Evolutionary conservation across 371 early-diverging fungal species (phyloP).

Genomic region (Mortierella sp.): DNA sequence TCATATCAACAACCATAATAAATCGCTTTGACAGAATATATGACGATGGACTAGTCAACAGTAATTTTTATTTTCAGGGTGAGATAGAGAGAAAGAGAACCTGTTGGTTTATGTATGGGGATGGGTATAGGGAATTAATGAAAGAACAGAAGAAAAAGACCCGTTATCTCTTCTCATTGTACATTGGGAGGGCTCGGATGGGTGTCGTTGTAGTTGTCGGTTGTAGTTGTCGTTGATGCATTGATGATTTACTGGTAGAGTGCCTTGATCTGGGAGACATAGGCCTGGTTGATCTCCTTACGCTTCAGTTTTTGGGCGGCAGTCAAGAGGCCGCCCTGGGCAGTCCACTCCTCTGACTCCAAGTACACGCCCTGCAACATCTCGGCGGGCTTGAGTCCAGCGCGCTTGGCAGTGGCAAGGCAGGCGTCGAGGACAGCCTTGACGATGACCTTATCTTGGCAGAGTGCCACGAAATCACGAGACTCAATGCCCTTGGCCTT

Average conservation of each 20-base stretch:
- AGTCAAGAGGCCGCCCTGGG: constrained; percentile 87
- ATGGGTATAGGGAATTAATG: constrained; percentile 15
- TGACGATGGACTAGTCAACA: too few relatives aligned
- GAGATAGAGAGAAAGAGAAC: constrained; percentile 11
- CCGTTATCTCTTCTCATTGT: constrained; percentile 19
- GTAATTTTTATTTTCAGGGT: too few relatives aligned
- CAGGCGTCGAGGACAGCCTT: constrained; percentile 60
- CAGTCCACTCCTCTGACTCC: constrained; percentile 87
- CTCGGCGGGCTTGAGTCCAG: constrained; percentile 82
- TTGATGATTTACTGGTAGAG: too few relatives aligned
- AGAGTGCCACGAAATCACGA: constrained; percentile 59
- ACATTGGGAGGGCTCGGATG: not conserved
- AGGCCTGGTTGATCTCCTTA: constrained; percentile 73
- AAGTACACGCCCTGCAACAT: constrained; percentile 75
- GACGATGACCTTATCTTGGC: constrained; percentile 57
- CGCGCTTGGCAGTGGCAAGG: constrained; percentile 62
- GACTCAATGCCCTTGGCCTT: constrained; percentile 41
- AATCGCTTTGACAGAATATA: too few relatives aligned
- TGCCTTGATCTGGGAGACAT: constrained; percentile 68
- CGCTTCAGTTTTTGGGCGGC: constrained; percentile 96
- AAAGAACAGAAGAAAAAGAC: not conserved
- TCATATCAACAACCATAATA: not conserved
- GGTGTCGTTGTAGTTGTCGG: too few relatives aligned
- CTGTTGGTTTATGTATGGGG: not conserved
- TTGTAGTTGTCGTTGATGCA: too few relatives aligned